A percentile compares a stretch with the other conserved stretches of the same genome.
Evolutionary conservation across 129 eudicot species (phyloP).

Genomic region (Erigeron canadensis): DNA sequence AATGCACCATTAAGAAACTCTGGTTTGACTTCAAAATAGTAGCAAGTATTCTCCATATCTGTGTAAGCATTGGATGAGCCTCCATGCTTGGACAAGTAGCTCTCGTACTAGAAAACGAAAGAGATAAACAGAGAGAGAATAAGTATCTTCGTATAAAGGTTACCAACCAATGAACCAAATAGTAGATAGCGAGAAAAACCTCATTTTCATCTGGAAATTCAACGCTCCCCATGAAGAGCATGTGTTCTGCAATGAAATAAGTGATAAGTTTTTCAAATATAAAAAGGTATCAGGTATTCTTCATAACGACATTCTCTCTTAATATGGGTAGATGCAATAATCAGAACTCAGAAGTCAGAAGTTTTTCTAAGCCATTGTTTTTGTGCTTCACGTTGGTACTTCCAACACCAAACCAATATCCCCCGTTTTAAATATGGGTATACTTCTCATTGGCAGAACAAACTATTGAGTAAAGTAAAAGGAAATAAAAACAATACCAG

Average conservation of each 20-base stretch:
- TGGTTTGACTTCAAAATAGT: constrained; percentile 91
- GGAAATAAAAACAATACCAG: too few relatives aligned
- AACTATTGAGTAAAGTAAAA: too few relatives aligned
- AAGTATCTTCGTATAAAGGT: too few relatives aligned
- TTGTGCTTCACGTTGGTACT: constrained; percentile 13
- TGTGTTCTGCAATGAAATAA: too few relatives aligned
- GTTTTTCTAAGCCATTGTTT: constrained; percentile 8
- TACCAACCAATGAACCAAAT: too few relatives aligned
- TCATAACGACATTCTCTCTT: too few relatives aligned
- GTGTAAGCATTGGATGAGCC: constrained; percentile 98
- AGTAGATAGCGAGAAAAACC: constrained; percentile 48
- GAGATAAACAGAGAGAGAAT: constrained; percentile 35
- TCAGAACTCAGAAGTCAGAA: not conserved
- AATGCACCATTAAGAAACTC: constrained; percentile 89
- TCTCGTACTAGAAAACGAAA: constrained; percentile 84
- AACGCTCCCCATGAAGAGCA: constrained; percentile 98
- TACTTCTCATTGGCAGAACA: too few relatives aligned
- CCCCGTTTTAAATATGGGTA: not conserved
- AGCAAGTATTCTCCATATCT: constrained; percentile 91
- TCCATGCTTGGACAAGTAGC: constrained; percentile 98
- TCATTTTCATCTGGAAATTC: constrained; percentile 97
- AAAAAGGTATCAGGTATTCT: too few relatives aligned
- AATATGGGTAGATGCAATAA: too few relatives aligned
- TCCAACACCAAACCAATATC: constrained; percentile 23
- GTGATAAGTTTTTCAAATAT: too few relatives aligned